Evolutionary conservation across 1,284 basidiomycete genomes (phyloP).

Genomic region (Moesziomyces sp.): DNA sequence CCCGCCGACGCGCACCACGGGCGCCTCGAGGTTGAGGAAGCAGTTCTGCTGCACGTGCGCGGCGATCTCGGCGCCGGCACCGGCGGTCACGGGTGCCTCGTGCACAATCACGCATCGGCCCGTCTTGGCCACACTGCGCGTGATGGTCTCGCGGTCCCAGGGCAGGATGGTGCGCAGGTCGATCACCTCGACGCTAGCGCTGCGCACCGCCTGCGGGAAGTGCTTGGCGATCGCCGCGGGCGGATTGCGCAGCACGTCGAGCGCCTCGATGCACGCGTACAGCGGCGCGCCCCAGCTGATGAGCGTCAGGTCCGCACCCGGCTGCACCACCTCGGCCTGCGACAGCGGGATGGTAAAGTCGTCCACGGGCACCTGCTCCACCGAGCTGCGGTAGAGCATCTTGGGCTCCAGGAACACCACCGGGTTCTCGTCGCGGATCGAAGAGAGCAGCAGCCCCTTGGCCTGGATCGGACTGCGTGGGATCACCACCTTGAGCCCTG

Average conservation of each 20-base stretch:
- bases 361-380: constrained; percentile 90
- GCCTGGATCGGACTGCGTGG: constrained; percentile 93
- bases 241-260: constrained; percentile 77
- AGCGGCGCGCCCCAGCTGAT: constrained; percentile 91
- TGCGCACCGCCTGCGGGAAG: constrained; percentile 77
- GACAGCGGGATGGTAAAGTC: constrained; percentile 85
- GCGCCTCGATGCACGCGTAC: constrained; percentile 85
- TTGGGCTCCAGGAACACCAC: constrained; percentile 96
- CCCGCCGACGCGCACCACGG: constrained; percentile 46
- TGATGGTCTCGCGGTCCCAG: constrained; percentile 79
- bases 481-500: constrained; percentile 91
- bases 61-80: constrained; percentile 58
- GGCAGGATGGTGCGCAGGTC: constrained; percentile 89
- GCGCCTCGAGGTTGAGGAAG: constrained; percentile 59
- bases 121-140: constrained; percentile 51
- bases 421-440: constrained; percentile 90
- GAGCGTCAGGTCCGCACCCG: constrained; percentile 84
- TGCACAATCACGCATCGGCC: constrained; percentile 61
- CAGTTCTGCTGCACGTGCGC: constrained; percentile 55
- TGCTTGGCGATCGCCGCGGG: constrained; percentile 76
- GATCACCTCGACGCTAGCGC: constrained; percentile 84
- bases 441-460: constrained; percentile 85
- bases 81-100: constrained; percentile 60
- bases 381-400: constrained; percentile 84
- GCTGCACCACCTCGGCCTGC: constrained; percentile 78